A percentile compares a stretch with the other conserved stretches of the same genome.
These are phyloP conservation scores for Moesziomyces antarcticus DNA, from an alignment of 1,284 basidiomycete species.

Conservation along the genomic window DNA sequence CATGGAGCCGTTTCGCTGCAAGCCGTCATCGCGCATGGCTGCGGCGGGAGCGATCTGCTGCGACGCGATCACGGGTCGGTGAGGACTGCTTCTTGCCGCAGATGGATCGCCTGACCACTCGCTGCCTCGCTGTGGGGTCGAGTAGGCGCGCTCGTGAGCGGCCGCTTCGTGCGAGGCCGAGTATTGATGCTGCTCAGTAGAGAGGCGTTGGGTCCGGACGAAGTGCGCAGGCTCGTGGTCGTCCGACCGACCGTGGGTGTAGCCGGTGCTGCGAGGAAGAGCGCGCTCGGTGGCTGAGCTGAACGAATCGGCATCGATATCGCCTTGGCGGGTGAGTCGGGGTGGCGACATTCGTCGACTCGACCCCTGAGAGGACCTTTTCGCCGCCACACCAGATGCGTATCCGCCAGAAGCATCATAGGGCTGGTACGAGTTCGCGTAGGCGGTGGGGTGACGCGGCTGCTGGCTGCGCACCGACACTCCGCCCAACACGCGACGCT, in stretches of 20 bases:
- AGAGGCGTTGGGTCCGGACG: background rate
- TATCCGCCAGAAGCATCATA: background rate
- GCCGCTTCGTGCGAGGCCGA: too few species aligned
- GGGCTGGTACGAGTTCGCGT: background rate
- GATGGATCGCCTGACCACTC: too few species aligned
- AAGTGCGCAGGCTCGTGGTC: background rate
- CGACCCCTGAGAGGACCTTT: background rate
- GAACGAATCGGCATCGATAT: too few species aligned
- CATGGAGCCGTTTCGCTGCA: background rate
- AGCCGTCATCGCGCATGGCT: background rate
- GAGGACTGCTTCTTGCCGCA: too few species aligned
- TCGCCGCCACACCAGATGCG: background rate
- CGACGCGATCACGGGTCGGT: background rate
- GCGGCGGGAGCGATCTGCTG: background rate
- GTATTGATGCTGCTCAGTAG: background rate
- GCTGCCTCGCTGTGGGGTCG: too few species aligned
- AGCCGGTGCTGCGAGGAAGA: background rate
- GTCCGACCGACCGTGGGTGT: background rate
- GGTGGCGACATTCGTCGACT: background rate
- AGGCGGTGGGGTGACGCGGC: background rate
- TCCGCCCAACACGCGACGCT: background rate
- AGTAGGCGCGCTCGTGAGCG: too few species aligned
- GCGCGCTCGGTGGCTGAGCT: too few species aligned
- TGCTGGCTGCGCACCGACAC: background rate
- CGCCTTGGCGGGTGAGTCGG: too few species aligned